phyloP scores from a whole-genome alignment of 2,329 filamentous ascomycete species.

The Aureobasidium vineae region DNA sequence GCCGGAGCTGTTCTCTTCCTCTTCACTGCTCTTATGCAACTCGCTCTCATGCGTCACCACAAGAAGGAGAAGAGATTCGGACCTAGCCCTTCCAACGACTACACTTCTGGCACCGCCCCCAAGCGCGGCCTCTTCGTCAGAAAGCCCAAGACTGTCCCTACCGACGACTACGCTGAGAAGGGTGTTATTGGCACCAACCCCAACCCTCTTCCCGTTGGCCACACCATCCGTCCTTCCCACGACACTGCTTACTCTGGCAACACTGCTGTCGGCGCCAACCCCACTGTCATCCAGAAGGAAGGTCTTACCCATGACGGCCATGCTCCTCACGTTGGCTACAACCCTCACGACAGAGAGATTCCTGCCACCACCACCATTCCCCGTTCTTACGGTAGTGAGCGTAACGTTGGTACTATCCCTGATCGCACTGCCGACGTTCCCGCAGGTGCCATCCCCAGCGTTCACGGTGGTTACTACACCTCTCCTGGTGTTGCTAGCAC shows the following conservation, averaged over 20 bases:
- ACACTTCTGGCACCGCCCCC: slow-evolving; percentile 60
- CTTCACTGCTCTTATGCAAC: slow-evolving; percentile 66
- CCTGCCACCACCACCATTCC: background rate
- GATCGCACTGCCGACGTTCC: background rate
- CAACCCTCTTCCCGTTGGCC: slow-evolving; percentile 35
- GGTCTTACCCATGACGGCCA: slow-evolving; percentile 29
- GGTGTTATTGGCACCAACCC: slow-evolving; percentile 37
- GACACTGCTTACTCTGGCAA: slow-evolving; percentile 54
- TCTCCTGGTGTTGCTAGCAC: slow-evolving; percentile 35
- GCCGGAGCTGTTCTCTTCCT: slow-evolving; percentile 74
- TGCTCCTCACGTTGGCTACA: slow-evolving; percentile 33
- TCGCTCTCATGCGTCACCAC: slow-evolving; percentile 67
- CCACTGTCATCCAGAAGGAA: slow-evolving; percentile 34
- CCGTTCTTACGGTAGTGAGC: background rate
- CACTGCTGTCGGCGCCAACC: slow-evolving; percentile 44
- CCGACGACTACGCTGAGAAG: slow-evolving; percentile 47
- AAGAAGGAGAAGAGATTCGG: slow-evolving; percentile 72
- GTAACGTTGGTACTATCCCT: background rate
- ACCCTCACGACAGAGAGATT: slow-evolving; percentile 41
- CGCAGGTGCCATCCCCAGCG: slow-evolving; percentile 34
- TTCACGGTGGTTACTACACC: slow-evolving; percentile 47
- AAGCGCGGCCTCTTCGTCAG: slow-evolving; percentile 45
- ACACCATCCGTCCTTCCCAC: slow-evolving; percentile 45
- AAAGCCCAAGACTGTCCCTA: slow-evolving; percentile 35
- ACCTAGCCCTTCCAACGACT: slow-evolving; percentile 63